A percentile compares a stretch with the other conserved stretches of the same genome.
Conservation (phyloP, 495 filamentous ascomycete species). For the Letharia columbiana region DNA sequence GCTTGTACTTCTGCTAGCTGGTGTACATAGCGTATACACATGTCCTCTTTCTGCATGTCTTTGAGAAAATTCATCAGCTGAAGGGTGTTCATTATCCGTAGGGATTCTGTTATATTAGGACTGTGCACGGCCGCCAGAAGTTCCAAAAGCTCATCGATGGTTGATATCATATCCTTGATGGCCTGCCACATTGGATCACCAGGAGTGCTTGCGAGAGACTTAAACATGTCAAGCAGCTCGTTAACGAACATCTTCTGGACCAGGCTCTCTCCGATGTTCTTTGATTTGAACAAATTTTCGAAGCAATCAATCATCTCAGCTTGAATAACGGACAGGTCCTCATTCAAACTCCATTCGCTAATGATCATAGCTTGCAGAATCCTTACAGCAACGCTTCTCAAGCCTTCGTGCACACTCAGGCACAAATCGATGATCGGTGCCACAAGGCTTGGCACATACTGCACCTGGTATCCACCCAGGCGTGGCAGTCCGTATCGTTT, state of each 20-base stretch:
- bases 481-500: slow-evolving; percentile 67
- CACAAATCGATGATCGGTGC: slow-evolving; percentile 89
- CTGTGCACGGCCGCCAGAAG: slow-evolving; percentile 88
- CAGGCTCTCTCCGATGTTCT: slow-evolving; percentile 77
- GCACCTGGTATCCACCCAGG: slow-evolving; percentile 94
- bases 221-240: slow-evolving; percentile 76
- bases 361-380: slow-evolving; percentile 96
- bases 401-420: slow-evolving; percentile 85
- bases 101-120: slow-evolving; percentile 66
- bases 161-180: slow-evolving; percentile 67
- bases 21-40: slow-evolving; percentile 94
- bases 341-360: slow-evolving; percentile 94
- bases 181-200: slow-evolving; percentile 71
- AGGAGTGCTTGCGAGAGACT: slow-evolving; percentile 52
- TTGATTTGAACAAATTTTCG: slow-evolving; percentile 83
- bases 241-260: slow-evolving; percentile 86
- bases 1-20: slow-evolving; percentile 76
- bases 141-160: slow-evolving; percentile 83
- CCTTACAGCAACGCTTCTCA: slow-evolving; percentile 83
- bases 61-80: slow-evolving; percentile 93
- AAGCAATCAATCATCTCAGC: slow-evolving; percentile 95
- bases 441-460: slow-evolving; percentile 90
- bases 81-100: slow-evolving; percentile 73
- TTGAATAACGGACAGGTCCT: slow-evolving; percentile 85
- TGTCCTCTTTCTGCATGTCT: slow-evolving; percentile 95